Percentiles rank a stretch among this genome's conserved stretches.
Evolutionary conservation across 148 eudicot genomes (phyloP).

Genomic region (Mesembryanthemum crystallinum): DNA sequence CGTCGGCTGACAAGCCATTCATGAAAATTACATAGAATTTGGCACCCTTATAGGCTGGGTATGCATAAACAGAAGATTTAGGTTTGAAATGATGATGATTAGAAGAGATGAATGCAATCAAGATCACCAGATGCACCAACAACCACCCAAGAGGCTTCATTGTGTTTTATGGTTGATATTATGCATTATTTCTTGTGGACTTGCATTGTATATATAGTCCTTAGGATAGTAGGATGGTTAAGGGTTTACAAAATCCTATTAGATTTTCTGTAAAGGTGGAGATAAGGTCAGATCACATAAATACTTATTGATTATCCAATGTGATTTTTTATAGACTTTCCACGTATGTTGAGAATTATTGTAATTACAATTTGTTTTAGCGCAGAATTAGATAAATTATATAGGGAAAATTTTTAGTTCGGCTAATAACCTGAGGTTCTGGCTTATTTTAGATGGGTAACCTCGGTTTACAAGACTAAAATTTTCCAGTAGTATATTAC

Average conservation of each 20-base stretch:
- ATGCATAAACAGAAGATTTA: slow-evolving; percentile 8
- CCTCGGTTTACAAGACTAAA: too few relatives aligned
- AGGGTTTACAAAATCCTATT: neutral
- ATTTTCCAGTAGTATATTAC: too few relatives aligned
- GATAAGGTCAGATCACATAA: too few relatives aligned
- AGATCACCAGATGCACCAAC: neutral
- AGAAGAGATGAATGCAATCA: neutral
- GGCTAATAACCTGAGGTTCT: too few relatives aligned
- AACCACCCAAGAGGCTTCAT: neutral
- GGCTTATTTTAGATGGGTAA: too few relatives aligned
- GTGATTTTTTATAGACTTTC: too few relatives aligned
- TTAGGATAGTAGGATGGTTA: neutral
- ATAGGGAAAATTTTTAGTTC: too few relatives aligned
- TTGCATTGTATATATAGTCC: neutral
- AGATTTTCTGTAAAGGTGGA: too few relatives aligned
- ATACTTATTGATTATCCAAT: too few relatives aligned
- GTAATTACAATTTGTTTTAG: too few relatives aligned
- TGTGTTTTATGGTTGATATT: neutral
- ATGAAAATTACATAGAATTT: neutral
- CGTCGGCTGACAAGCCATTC: slow-evolving; percentile 2
- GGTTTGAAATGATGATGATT: neutral
- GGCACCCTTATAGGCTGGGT: neutral
- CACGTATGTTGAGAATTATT: too few relatives aligned
- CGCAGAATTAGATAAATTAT: too few relatives aligned
- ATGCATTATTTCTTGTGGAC: neutral